These are phyloP conservation scores for Blastocystis sp. DNA, from an alignment of 352 stramenopile genomes.

Conservation along the genomic window DNA sequence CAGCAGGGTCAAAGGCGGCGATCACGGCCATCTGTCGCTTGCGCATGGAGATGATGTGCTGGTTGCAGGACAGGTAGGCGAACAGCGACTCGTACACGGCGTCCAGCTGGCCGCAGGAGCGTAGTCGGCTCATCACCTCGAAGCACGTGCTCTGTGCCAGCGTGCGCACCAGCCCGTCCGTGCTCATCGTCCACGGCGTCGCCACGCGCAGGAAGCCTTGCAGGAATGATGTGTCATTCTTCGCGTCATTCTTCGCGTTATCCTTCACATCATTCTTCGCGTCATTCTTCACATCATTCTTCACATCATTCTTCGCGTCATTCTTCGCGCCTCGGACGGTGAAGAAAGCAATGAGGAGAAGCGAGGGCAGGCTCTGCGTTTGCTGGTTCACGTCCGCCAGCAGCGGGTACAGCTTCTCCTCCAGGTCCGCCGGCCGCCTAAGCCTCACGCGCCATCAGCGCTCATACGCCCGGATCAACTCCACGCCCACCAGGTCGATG, in stretches of 20 bases:
- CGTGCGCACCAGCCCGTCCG: constrained; percentile 5
- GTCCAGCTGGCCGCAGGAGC: not conserved
- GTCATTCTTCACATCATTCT: too few relatives aligned
- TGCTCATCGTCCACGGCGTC: constrained; percentile 17
- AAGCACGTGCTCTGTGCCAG: not conserved
- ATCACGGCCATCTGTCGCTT: not conserved
- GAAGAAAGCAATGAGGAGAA: constrained; percentile 2
- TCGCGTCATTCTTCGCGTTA: too few relatives aligned
- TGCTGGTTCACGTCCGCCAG: constrained; percentile 7
- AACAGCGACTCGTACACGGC: not conserved
- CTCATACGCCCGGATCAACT: not conserved
- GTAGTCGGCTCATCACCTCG: not conserved
- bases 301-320: too few relatives aligned
- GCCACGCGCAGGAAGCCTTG: not conserved
- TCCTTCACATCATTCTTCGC: too few relatives aligned
- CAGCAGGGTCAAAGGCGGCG: not conserved
- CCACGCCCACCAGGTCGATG: constrained; percentile 13
- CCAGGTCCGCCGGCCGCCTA: not conserved
- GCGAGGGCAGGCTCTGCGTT: not conserved
- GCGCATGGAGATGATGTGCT: constrained; percentile 18
- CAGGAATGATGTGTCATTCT: not conserved
- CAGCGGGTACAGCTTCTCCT: not conserved
- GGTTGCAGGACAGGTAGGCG: not conserved
- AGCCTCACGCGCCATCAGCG: not conserved
- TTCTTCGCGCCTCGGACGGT: not conserved